phyloP scores from a whole-genome alignment of 1,139 yeast species.

The Saccharomycopsis crataegensis region DNA sequence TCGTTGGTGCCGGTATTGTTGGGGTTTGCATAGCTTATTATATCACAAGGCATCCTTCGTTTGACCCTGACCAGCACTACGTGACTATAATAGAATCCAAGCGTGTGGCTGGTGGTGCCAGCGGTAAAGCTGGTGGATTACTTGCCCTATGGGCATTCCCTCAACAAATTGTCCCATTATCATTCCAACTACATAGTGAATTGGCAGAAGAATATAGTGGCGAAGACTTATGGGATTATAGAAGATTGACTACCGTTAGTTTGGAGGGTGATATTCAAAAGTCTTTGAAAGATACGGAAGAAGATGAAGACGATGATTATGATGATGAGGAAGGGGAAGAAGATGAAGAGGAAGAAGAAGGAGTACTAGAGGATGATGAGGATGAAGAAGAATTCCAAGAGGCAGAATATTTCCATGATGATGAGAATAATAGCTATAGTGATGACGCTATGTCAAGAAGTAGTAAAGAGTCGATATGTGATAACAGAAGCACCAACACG shows the following conservation, averaged over 20 bases:
- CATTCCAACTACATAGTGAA: constrained; percentile 80
- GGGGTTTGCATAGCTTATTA: constrained; percentile 95
- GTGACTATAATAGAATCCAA: constrained; percentile 87
- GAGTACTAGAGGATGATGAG: not conserved
- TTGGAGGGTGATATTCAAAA: constrained; percentile 71
- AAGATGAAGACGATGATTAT: constrained; percentile 10
- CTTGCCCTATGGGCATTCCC: constrained; percentile 97
- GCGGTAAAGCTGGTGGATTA: constrained; percentile 96
- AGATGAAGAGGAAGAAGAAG: not conserved
- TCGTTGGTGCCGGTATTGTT: constrained; percentile 91
- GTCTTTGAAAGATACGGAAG: constrained; percentile 15
- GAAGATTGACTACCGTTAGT: constrained; percentile 80
- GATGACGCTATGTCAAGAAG: constrained; percentile 10
- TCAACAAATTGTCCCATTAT: constrained; percentile 83
- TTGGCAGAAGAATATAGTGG: constrained; percentile 76
- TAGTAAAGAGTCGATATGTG: constrained; percentile 10
- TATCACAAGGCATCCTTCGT: constrained; percentile 74
- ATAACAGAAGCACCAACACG: not conserved
- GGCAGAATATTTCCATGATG: not conserved
- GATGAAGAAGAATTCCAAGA: constrained; percentile 3
- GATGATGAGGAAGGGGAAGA: not conserved
- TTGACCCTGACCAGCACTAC: constrained; percentile 62
- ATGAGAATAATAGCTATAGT: not conserved
- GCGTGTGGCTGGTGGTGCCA: constrained; percentile 95
- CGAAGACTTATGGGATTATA: constrained; percentile 83